Conservation (phyloP, 805 yeast genomes). For the Spathaspora arborariae region DNA sequence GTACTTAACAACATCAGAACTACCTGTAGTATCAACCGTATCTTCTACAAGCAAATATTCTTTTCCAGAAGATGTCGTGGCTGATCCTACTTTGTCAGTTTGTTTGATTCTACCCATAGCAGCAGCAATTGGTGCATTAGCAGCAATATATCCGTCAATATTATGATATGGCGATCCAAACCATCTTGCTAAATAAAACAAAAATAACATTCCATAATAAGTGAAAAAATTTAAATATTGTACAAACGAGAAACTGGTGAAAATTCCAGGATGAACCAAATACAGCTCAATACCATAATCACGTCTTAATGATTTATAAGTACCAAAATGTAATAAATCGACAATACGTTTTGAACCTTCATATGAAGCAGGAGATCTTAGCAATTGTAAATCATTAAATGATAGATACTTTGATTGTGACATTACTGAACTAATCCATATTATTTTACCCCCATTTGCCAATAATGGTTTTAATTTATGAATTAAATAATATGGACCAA, state of each 20-base stretch:
- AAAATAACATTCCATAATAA: slow-evolving; percentile 76
- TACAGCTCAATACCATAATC: slow-evolving; percentile 63
- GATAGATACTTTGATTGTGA: slow-evolving; percentile 73
- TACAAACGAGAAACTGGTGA: slow-evolving; percentile 76
- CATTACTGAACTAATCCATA: slow-evolving; percentile 87
- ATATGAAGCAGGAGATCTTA: slow-evolving; percentile 64
- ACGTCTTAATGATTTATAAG: slow-evolving; percentile 48
- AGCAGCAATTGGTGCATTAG: slow-evolving; percentile 68
- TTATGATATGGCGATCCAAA: slow-evolving; percentile 88
- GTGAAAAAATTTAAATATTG: slow-evolving; percentile 74
- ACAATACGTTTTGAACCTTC: slow-evolving; percentile 90
- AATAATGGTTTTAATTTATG: slow-evolving; percentile 59
- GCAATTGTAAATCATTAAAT: slow-evolving; percentile 68
- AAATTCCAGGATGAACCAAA: slow-evolving; percentile 91
- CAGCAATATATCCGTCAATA: slow-evolving; percentile 84
- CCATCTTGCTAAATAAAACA: slow-evolving; percentile 79
- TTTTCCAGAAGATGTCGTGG: slow-evolving; percentile 58
- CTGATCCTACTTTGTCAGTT: slow-evolving; percentile 65
- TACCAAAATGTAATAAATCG: slow-evolving; percentile 76
- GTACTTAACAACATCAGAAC: slow-evolving; percentile 62
- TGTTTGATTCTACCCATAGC: slow-evolving; percentile 44
- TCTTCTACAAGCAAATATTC: slow-evolving; percentile 53
- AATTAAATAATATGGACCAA: slow-evolving; percentile 87
- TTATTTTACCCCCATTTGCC: slow-evolving; percentile 55
- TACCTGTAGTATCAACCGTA: slow-evolving; percentile 56